Percentiles rank a stretch among this genome's conserved stretches.
These are phyloP conservation scores for Gillenia trifoliata DNA, from an alignment of 306 rosid species.

Conservation along the genomic window DNA sequence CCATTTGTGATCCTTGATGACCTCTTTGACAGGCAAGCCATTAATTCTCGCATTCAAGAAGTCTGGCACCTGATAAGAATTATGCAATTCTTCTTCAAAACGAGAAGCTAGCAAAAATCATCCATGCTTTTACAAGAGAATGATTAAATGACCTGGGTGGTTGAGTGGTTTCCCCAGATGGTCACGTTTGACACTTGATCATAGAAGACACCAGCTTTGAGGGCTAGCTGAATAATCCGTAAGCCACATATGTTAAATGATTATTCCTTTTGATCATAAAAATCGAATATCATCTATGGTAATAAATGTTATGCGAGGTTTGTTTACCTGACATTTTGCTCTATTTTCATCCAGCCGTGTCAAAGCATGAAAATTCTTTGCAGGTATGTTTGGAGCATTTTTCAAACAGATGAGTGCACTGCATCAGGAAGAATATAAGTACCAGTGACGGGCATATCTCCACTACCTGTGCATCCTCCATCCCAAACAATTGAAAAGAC, in stretches of 20 bases:
- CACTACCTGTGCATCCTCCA: conserved; percentile 9
- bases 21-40: conserved; percentile 80
- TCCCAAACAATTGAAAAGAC: not conserved
- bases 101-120: conserved; percentile 5
- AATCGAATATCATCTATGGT: not conserved
- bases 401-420: conserved; percentile 92
- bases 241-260: conserved; percentile 14
- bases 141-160: conserved; percentile 73
- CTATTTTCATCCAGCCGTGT: conserved; percentile 96
- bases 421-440: conserved; percentile 21
- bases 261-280: conserved; percentile 1
- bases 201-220: conserved; percentile 96
- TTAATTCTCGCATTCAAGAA: conserved; percentile 84
- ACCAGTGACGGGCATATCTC: conserved; percentile 18
- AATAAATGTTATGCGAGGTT: not conserved
- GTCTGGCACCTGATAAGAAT: conserved; percentile 75
- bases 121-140: conserved; percentile 4
- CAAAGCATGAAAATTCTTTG: conserved; percentile 87
- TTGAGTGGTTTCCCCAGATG: conserved; percentile 98
- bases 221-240: conserved; percentile 64
- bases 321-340: conserved; percentile 91
- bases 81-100: conserved; percentile 11
- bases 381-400: conserved; percentile 96
- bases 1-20: conserved; percentile 86
- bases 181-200: conserved; percentile 92